Conservation (phyloP, 2,329 filamentous ascomycete genomes). For the Clonostachys solani region DNA sequence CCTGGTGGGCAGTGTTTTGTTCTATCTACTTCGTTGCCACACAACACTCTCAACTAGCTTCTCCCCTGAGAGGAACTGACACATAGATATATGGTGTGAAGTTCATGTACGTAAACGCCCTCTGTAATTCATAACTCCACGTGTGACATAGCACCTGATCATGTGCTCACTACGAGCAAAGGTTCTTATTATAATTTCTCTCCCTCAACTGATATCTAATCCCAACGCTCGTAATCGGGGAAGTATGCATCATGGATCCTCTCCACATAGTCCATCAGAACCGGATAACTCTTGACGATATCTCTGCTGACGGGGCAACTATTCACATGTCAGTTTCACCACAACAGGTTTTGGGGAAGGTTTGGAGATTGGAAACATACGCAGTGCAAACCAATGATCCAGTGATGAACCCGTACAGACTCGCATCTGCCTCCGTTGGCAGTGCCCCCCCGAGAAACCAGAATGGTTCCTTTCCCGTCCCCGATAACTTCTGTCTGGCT, state of each 20-base stretch:
- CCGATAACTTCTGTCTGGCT: constrained; percentile 5
- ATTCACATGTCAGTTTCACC: neutral
- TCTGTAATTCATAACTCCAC: too few species aligned
- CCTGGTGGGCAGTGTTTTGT: too few species aligned
- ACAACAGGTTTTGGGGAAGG: neutral
- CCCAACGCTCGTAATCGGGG: constrained; percentile 46
- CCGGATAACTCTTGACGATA: constrained; percentile 39
- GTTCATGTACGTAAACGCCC: too few species aligned
- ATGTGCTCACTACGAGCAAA: too few species aligned
- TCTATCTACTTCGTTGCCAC: too few species aligned
- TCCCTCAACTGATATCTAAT: too few species aligned
- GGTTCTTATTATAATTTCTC: too few species aligned
- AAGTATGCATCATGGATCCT: constrained; percentile 55
- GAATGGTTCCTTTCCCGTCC: constrained; percentile 31
- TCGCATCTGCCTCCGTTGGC: constrained; percentile 54
- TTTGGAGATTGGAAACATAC: constrained; percentile 30
- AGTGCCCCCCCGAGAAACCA: constrained; percentile 50
- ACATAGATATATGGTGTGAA: too few species aligned
- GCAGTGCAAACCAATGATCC: constrained; percentile 46
- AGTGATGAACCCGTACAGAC: constrained; percentile 52
- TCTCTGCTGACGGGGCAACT: constrained; percentile 41
- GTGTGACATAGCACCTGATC: too few species aligned
- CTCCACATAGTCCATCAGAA: constrained; percentile 48
- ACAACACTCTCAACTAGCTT: too few species aligned
- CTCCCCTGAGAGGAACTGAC: too few species aligned